Evolutionary conservation across 441 rosid species (phyloP), one percentile per base, ranked within the genome.

Genomic region (Brassica hybrid): DNA sequence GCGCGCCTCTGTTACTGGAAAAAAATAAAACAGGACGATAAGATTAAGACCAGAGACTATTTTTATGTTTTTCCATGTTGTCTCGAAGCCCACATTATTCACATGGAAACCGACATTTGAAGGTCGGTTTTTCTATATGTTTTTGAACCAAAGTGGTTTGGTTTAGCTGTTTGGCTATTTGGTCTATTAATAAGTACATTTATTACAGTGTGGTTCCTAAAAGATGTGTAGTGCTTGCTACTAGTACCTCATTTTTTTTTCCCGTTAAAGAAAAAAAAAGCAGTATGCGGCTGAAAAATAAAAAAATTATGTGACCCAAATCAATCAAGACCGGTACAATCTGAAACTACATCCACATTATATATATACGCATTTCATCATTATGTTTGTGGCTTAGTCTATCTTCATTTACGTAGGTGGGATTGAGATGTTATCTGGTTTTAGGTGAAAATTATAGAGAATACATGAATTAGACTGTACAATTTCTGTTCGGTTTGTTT

Each of bases 1-100:
- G 30, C 72, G 30, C 80, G 12, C 62, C 58, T 72, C 73, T 43
- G 21, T 65, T 72, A 72, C 81, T 65, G 81, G 77, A 67, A 67
- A 36, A 77, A 71, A 5, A 58, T 14, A 5, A 72, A 52, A 32
- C 36, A 34, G 3, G 67, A 67, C 32, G 73, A 72, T 72, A 34
- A 16, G 52, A 45, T 11, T 11, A 41, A 11, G 76, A 65, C 63
- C 57, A 45, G 45, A 77, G n/a, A 18, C 70, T 63, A 1, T 2
- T 48, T 45, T 71, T 5, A 8, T 34, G 17, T 11, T 41, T 3
- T 27, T 25, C 14, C 56, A 23, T 30, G 62, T 59, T 12, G 63
- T 13, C 16, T 65, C 56, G 63, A 58, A 50, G 19, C 64, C 43
- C 72, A 65, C 72, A 43, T 67, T 75, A 18, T 59, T 72, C 43